Conservation (phyloP, 768 basidiomycete genomes). For the Lactarius hatsudake region DNA sequence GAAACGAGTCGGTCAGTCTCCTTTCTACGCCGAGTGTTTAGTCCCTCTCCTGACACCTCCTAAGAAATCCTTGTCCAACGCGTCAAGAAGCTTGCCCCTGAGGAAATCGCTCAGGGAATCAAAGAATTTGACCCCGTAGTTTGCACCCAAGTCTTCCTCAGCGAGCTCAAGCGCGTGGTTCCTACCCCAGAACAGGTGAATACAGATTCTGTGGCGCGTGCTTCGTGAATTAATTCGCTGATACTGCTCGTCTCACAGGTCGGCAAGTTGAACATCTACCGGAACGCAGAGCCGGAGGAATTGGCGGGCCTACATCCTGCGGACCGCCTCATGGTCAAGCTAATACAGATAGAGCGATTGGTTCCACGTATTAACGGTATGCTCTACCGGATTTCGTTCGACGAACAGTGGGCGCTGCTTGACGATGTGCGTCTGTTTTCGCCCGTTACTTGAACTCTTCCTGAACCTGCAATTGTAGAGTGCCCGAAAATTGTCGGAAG, state of each 20-base stretch:
- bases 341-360: conserved; percentile 91
- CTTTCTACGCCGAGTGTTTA: background rate
- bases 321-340: conserved; percentile 94
- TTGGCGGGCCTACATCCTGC: conserved; percentile 88
- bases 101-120: conserved; percentile 81
- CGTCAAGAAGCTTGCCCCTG: conserved; percentile 77
- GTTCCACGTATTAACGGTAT: conserved; percentile 90
- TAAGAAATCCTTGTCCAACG: conserved; percentile 91
- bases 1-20: conserved; percentile 82
- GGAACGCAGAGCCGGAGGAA: conserved; percentile 82
- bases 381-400: conserved; percentile 87
- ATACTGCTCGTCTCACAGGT: conserved; percentile 44
- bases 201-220: background rate
- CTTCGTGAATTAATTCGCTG: background rate
- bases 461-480: conserved; percentile 46
- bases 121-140: conserved; percentile 83
- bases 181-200: conserved; percentile 88
- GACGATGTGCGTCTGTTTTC: conserved; percentile 61
- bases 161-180: conserved; percentile 81
- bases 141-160: conserved; percentile 86
- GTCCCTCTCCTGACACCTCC: background rate
- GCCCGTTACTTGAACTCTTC: conserved; percentile 16
- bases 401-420: conserved; percentile 77
- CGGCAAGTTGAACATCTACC: conserved; percentile 87
- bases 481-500: conserved; percentile 75